Conservation (phyloP, 768 basidiomycete genomes). For the Serendipita sp. region DNA sequence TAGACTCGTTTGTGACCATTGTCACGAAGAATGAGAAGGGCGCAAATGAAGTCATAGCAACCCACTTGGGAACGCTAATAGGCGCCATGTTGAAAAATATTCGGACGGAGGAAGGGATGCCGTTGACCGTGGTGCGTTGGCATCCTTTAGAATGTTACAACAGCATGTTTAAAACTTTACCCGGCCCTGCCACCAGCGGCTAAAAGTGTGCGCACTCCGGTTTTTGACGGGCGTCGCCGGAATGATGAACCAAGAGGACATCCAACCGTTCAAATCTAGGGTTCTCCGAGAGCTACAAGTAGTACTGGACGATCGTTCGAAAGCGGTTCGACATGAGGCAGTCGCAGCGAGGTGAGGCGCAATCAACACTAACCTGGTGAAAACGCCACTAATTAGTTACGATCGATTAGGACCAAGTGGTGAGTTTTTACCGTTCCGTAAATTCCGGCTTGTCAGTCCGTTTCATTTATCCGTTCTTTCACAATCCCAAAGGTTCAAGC, state of each 20-base stretch:
- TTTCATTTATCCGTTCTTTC: neutral
- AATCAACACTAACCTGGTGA: neutral
- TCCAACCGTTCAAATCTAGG: constrained; percentile 61
- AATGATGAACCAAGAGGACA: constrained; percentile 61
- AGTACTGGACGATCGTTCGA: constrained; percentile 78
- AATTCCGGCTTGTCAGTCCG: neutral
- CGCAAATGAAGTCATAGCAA: constrained; percentile 33
- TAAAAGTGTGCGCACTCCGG: constrained; percentile 57
- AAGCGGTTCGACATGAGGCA: constrained; percentile 69
- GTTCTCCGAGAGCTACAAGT: constrained; percentile 63
- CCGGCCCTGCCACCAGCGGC: constrained; percentile 32
- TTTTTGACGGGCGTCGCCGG: constrained; percentile 61
- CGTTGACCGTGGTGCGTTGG: constrained; percentile 37
- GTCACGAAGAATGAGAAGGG: constrained; percentile 37
- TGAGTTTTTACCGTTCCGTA: neutral
- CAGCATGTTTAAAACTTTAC: neutral
- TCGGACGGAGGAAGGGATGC: constrained; percentile 23
- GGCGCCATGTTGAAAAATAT: constrained; percentile 54
- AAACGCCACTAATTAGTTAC: neutral
- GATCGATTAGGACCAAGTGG: neutral
- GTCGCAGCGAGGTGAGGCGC: constrained; percentile 53
- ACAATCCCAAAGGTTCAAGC: neutral
- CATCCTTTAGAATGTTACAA: neutral
- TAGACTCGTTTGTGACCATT: constrained; percentile 60
- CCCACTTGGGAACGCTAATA: constrained; percentile 55